Conservation (phyloP, 2,329 filamentous ascomycete genomes). For the Aspergillus costaricaensis region DNA sequence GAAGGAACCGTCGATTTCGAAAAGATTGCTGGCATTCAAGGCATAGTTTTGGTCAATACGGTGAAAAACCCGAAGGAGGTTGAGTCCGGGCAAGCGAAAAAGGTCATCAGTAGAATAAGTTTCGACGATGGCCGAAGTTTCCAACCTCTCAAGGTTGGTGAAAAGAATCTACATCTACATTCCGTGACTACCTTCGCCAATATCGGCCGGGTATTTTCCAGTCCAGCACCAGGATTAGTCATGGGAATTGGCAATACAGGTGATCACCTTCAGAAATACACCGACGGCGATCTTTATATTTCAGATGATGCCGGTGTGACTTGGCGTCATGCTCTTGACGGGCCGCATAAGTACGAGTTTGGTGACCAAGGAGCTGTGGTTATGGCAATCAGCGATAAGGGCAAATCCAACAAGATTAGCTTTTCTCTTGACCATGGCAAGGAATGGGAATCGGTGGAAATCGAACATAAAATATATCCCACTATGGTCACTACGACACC, state of each 20-base stretch:
- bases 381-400: conserved; percentile 73
- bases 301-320: conserved; percentile 88
- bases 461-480: conserved; percentile 72
- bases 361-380: conserved; percentile 90
- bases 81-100: conserved; percentile 59
- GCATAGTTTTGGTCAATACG: conserved; percentile 84
- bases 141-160: conserved; percentile 67
- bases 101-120: conserved; percentile 75
- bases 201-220: conserved; percentile 85
- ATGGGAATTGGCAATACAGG: conserved; percentile 95
- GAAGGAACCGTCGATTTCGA: conserved; percentile 88
- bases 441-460: conserved; percentile 71
- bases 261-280: conserved; percentile 67
- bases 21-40: conserved; percentile 87
- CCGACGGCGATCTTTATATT: conserved; percentile 77
- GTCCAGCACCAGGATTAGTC: conserved; percentile 85
- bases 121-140: conserved; percentile 95
- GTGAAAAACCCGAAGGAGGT: conserved; percentile 85
- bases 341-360: conserved; percentile 93
- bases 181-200: conserved; percentile 86
- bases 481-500: conserved; percentile 80
- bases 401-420: conserved; percentile 60
- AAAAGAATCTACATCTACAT: conserved; percentile 77
- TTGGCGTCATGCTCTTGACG: conserved; percentile 72
- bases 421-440: conserved; percentile 92